Base-by-base conservation (phyloP, 129 eudicot species). In the Lactuca saligna region DNA sequence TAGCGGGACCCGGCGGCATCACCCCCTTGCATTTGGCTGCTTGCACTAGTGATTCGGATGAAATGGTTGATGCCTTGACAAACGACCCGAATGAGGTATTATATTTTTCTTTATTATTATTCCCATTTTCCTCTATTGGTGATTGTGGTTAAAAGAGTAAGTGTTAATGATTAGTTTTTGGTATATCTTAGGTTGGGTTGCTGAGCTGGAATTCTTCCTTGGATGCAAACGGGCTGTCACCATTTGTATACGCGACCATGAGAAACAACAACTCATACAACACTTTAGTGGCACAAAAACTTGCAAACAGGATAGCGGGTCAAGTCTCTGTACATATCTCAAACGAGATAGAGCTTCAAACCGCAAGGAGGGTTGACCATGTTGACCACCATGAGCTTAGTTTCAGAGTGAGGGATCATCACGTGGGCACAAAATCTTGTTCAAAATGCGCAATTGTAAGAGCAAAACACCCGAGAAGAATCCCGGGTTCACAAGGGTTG, bases 11-110 rank as follows among this genome's bases (percentile, higher is more conserved):
- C 44, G 98, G 98, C 14, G 98, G 98, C 58, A 68, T 92, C 72
- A 92, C 98, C 25, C 96, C 98, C 34, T 75, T 92, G 60, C 98
- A 92, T 80, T 70, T 92, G 79, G 96, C 91, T 76, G 98, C 98
- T 54, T 86, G 82, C 76, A 76, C 79, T 0, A 59, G 86, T 5
- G 76, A 79, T 70, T 84, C 91, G 0, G 88, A 82, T 54, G 86
- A 84, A 61, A 57, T 89, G 46, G 82, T 92, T 56, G 98, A 92
- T 72, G 77, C 80, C 37, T 68, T 92, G 80, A 89, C 98, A 37
- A 87, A 66, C 57, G 98, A 92, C 71, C 95, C 98, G 0, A 81
- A 80, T 41, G 82, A 92, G 92, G 98, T 92, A 85, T 46, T 63
- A 15, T 13, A n/a, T n/a, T n/a, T 7, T 1, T 54, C 10, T 31